Percentiles rank a stretch among this genome's conserved stretches.
phyloP scores from a whole-genome alignment of 2,329 filamentous ascomycete genomes.

The Aureobasidium lini region DNA sequence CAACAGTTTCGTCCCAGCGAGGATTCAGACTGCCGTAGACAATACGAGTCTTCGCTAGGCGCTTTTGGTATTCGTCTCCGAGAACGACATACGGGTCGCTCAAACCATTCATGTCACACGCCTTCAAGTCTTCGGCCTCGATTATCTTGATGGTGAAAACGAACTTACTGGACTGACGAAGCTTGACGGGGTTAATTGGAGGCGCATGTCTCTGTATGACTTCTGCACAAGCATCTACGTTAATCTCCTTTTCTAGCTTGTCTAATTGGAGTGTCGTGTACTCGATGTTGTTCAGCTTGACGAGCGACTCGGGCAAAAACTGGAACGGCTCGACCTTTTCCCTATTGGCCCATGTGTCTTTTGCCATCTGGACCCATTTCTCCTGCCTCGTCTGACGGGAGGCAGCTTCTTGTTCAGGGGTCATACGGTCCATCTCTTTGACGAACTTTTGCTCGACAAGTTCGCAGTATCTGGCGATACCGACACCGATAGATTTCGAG shows the following conservation, averaged over 20 bases:
- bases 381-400: constrained; percentile 77
- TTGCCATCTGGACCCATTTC: constrained; percentile 86
- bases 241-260: constrained; percentile 79
- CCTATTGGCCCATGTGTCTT: constrained; percentile 85
- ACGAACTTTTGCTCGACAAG: constrained; percentile 76
- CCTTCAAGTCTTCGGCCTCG: constrained; percentile 93
- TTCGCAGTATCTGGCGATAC: constrained; percentile 85
- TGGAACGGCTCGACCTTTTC: constrained; percentile 95
- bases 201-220: constrained; percentile 69
- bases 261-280: constrained; percentile 90
- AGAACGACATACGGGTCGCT: constrained; percentile 97
- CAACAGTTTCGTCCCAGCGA: constrained; percentile 93
- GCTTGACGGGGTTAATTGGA: constrained; percentile 54
- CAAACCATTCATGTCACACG: constrained; percentile 89
- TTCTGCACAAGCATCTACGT: constrained; percentile 82
- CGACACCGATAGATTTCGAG: constrained; percentile 73
- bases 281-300: constrained; percentile 97
- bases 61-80: constrained; percentile 95
- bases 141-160: constrained; percentile 99
- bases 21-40: constrained; percentile 87
- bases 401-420: constrained; percentile 76
- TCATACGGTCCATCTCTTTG: constrained; percentile 87
- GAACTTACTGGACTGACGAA: constrained; percentile 67
- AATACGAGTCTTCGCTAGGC: constrained; percentile 87
- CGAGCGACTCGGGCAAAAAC: constrained; percentile 91